Base-by-base conservation (phyloP, 257 asterid species). In the Pogostemon cablin region DNA sequence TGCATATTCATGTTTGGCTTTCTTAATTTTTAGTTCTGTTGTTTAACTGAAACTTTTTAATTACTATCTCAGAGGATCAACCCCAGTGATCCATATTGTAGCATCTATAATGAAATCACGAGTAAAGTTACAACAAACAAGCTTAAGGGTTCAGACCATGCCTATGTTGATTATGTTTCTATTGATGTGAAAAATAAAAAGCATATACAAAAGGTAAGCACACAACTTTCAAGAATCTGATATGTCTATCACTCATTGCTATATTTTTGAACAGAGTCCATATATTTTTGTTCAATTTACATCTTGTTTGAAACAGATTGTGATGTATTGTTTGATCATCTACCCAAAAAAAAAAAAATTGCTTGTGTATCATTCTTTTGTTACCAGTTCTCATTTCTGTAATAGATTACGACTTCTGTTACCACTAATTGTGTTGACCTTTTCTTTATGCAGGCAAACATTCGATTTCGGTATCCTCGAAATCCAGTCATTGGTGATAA, bases 401-500 rank as follows among this genome's bases (percentile, higher is more conserved):
- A 35, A 48, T 12, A 34, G 57, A 50, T n/a, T 12, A 39, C 8
- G 62, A 48, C 49, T 52, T 25, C 32, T 25, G 32, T 25, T 25
- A 25, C 32, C 32, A 25, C 32, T 55, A 52, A 20, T 52, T 69
- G 53, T 47, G 39, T 69, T 66, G 39, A 39, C 60, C 46, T 68
- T 47, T 80, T 40, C 65, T 72, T 60, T 62, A 55, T 71, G 83
- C 90, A 93, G 99, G 98, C 93, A 34, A 93, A 84, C 74, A 81
- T 95, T 76, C 96, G 98, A 12, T 77, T 95, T 63, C 83, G 99
- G 53, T 87, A 87, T 53, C 79, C 96, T 56, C 87, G 99, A 77
- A 89, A 89, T 83, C 99, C 99, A 32, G 65, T 87, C 62, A 91
- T 95, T 75, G 99, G 99, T 59, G 99, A 95, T 81, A 95, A 95